Percentiles rank a stretch among this genome's conserved stretches.
Conservation (phyloP, 2,329 filamentous ascomycete species). For the Ceratocystis lukuohia region DNA sequence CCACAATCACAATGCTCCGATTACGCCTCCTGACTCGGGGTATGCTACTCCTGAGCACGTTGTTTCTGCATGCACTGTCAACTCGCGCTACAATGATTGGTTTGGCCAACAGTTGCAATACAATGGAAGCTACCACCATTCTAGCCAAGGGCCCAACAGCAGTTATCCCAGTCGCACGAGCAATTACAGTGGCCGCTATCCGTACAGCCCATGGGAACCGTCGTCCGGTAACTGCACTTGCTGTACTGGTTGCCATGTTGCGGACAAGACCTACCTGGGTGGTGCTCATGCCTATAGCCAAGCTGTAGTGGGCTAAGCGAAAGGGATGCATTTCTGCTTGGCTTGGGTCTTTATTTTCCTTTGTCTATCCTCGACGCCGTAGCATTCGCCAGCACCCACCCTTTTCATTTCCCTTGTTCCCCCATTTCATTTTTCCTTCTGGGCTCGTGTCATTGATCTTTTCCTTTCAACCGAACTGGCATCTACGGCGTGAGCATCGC, state of each 20-base stretch:
- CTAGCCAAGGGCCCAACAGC: constrained; percentile 24
- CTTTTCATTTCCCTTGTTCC: constrained; percentile 10
- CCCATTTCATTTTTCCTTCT: constrained; percentile 5
- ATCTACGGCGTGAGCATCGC: constrained; percentile 19
- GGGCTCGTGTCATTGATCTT: constrained; percentile 2
- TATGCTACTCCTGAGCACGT: constrained; percentile 48
- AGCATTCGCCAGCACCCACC: neutral
- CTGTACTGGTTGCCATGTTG: constrained; percentile 30
- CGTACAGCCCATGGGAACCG: constrained; percentile 41
- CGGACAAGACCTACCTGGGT: constrained; percentile 36
- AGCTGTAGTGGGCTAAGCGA: constrained; percentile 39
- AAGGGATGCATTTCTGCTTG: constrained; percentile 18
- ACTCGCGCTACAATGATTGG: constrained; percentile 45
- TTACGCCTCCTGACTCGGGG: constrained; percentile 48
- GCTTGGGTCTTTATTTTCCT: constrained; percentile 21
- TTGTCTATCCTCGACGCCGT: neutral
- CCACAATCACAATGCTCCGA: constrained; percentile 28
- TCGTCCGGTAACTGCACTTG: constrained; percentile 39
- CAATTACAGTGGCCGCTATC: constrained; percentile 32
- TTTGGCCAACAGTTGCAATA: constrained; percentile 36
- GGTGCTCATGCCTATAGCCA: constrained; percentile 35
- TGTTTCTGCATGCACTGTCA: constrained; percentile 41
- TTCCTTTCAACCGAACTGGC: constrained; percentile 15
- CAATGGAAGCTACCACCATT: constrained; percentile 32
- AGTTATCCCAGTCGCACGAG: constrained; percentile 31